These are phyloP conservation scores for Wallacemonas sp. DNA, from an alignment of 208 protist species.

Conservation along the genomic window DNA sequence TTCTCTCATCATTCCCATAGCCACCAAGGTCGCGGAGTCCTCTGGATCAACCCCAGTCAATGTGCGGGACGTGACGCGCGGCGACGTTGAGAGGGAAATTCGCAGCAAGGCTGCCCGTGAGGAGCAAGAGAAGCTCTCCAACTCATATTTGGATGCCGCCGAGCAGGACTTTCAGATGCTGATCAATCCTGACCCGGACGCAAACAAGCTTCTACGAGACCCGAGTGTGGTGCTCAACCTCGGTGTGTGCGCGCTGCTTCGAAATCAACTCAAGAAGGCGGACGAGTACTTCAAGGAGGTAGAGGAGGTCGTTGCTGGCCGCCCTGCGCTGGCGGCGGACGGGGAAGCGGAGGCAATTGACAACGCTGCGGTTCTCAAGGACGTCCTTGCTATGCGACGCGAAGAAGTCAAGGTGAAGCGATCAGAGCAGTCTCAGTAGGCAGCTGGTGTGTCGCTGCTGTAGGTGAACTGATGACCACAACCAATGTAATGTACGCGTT, in stretches of 20 bases:
- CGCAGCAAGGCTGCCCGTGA: constrained; percentile 25
- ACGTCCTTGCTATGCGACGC: constrained; percentile 60
- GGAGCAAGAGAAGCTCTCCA: constrained; percentile 26
- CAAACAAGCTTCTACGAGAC: constrained; percentile 38
- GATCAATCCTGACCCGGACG: constrained; percentile 30
- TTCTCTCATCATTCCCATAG: constrained; percentile 11
- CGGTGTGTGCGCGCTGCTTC: constrained; percentile 66
- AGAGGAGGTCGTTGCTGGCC: constrained; percentile 58
- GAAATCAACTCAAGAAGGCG: constrained; percentile 57
- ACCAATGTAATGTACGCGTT: constrained; percentile 20
- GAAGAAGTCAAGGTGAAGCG: constrained; percentile 38
- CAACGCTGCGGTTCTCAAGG: constrained; percentile 49
- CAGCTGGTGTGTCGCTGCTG: constrained; percentile 5
- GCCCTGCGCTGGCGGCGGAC: constrained; percentile 53
- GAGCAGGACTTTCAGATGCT: constrained; percentile 54
- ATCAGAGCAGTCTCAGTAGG: constrained; percentile 5
- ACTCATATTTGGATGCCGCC: constrained; percentile 31
- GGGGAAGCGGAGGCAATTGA: constrained; percentile 70
- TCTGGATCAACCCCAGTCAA: too few species aligned
- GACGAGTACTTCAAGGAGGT: constrained; percentile 64
- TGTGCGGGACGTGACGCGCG: constrained; percentile 18
- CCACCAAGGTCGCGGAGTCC: too few species aligned
- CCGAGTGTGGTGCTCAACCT: constrained; percentile 69
- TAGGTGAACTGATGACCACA: neutral
- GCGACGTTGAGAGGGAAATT: constrained; percentile 53